Evolutionary conservation across 164 flowering plant species (phyloP), one percentile per base, ranked within the genome.

Genomic region (grape (Vitis vinifera)): DNA sequence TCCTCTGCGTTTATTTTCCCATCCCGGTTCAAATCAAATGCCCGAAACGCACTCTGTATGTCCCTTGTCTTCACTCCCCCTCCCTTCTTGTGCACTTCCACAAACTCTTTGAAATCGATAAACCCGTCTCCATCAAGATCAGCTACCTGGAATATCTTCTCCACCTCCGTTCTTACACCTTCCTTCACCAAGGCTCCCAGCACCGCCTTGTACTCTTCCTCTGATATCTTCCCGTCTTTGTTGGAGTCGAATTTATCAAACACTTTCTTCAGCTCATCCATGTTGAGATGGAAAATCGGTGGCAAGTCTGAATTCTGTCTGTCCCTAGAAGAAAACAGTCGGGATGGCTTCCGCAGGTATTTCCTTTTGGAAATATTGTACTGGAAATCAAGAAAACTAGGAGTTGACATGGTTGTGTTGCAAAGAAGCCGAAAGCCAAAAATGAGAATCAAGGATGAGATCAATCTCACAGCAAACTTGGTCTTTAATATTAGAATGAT

Each of bases 1-100:
- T 94, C 97, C 62, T 84, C 86, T 1, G 87, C 90, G 53, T 89
- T 87, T 59, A 94, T 90, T 62, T 79, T 90, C 71, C 96, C 97
- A 65, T 91, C 88, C 2, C 81, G 83, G 65, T 94, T 87, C 68
- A 72, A 69, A 79, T 93, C 98, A 75, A 85, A 90, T 2, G 82
- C 72, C 30, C 77, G 73, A 53, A 91, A 91, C 1, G 98, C 98
- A 51, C 75, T 75, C 29, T 76, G 78, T 71, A 94, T 83, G 62
- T 94, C 98, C 66, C 23, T 62, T 0, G 70, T 66, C 76, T 66
- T 84, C 23, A 89, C 68, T 53, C 89, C 95, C 6, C 92, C 91
- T 11, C 81, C 84, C 56, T 68, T 82, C 77, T 75, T 79, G 55
- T 90, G 89, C 55, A 80, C 86, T 56, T 88, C 90, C 82, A 88